A percentile compares a stretch with the other conserved stretches of the same genome.
phyloP scores from a whole-genome alignment of 2,329 filamentous ascomycete species.

The Zasmidium citrigriseum region DNA sequence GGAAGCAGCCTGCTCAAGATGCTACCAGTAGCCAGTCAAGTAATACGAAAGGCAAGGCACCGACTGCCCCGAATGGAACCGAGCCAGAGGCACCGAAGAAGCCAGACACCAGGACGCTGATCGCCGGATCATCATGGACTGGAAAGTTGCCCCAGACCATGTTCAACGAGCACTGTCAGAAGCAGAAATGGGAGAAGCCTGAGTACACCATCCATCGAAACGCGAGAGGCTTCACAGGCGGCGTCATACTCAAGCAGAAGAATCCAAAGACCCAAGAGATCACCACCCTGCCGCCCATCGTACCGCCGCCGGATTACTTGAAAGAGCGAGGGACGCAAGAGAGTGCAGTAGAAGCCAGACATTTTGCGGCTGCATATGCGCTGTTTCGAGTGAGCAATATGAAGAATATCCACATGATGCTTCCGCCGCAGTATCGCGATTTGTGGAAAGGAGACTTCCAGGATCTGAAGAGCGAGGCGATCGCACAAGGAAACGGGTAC shows the following conservation, averaged over 20 bases:
- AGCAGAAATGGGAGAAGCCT: constrained; percentile 91
- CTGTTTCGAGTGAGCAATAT: constrained; percentile 91
- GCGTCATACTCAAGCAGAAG: constrained; percentile 71
- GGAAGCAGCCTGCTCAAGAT: constrained; percentile 34
- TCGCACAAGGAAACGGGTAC: constrained; percentile 76
- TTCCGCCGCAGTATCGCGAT: constrained; percentile 85
- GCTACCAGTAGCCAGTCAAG: constrained; percentile 16
- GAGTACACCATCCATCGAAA: constrained; percentile 72
- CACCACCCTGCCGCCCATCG: constrained; percentile 75
- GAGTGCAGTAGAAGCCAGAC: constrained; percentile 84
- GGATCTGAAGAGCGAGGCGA: constrained; percentile 76
- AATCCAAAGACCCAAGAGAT: constrained; percentile 83
- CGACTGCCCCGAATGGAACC: constrained; percentile 19
- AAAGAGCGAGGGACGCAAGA: constrained; percentile 70
- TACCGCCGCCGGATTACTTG: constrained; percentile 73
- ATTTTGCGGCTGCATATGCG: constrained; percentile 89
- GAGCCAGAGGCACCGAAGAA: constrained; percentile 52
- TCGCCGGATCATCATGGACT: constrained; percentile 95
- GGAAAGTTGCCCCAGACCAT: constrained; percentile 94
- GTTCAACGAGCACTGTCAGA: constrained; percentile 91
- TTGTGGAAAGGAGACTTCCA: constrained; percentile 90
- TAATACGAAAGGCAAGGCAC: constrained; percentile 31
- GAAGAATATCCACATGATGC: constrained; percentile 92
- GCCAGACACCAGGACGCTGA: constrained; percentile 70
- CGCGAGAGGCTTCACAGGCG: constrained; percentile 57